Evolutionary conservation across 257 asterid genomes (phyloP).

Genomic region (Nicotiana undulata): DNA sequence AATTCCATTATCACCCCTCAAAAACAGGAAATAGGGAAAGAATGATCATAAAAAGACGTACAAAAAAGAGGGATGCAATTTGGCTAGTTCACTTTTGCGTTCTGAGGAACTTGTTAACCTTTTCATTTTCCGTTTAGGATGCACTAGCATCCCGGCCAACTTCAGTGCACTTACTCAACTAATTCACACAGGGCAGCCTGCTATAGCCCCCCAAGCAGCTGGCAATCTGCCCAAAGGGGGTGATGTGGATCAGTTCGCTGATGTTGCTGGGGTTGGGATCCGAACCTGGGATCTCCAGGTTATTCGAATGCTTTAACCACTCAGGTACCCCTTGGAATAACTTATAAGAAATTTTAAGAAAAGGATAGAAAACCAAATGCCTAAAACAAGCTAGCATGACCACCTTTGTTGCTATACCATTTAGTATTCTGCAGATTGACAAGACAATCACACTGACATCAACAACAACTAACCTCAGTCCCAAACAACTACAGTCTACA

Average conservation of each 20-base stretch:
- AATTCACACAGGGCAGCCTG: neutral
- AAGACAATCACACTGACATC: neutral
- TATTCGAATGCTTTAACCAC: neutral
- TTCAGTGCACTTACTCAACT: neutral
- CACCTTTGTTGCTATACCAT: neutral
- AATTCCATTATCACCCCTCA: neutral
- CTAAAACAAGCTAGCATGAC: neutral
- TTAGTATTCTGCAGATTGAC: neutral
- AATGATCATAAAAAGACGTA: neutral
- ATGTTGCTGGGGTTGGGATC: too few relatives aligned
- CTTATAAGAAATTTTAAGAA: neutral
- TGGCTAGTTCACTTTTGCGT: neutral
- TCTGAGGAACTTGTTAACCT: neutral
- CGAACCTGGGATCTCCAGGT: too few relatives aligned
- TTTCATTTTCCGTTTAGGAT: neutral
- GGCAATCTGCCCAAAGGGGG: neutral
- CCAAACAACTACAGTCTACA: too few relatives aligned
- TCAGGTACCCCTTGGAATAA: neutral
- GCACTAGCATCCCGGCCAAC: neutral
- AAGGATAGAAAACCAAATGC: too few relatives aligned
- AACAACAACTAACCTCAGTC: too few relatives aligned
- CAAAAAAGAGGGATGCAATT: neutral
- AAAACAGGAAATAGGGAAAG: neutral
- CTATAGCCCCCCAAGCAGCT: neutral
- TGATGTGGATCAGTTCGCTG: too few relatives aligned